These are phyloP conservation scores for Dactylonectria macrodidyma DNA, from an alignment of 2,329 filamentous ascomycete genomes.

Conservation along the genomic window DNA sequence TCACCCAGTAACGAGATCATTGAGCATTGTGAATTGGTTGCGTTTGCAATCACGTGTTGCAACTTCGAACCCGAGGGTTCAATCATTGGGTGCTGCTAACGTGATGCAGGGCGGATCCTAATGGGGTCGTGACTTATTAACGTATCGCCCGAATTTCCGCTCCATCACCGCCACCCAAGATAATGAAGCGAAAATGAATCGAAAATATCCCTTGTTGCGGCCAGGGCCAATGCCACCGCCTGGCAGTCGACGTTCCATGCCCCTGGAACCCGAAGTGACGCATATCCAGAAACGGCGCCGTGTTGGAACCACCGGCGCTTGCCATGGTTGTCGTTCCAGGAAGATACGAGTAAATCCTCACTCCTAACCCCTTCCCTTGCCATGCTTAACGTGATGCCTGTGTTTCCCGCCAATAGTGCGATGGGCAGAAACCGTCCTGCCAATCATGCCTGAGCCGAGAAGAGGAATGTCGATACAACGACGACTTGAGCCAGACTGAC, in stretches of 20 bases:
- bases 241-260: background rate
- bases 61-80: background rate
- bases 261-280: background rate
- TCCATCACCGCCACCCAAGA: background rate
- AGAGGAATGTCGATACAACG: constrained; percentile 1
- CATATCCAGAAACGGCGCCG: constrained; percentile 1
- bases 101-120: background rate
- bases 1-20: too few species aligned
- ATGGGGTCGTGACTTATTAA: background rate
- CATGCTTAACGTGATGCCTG: background rate
- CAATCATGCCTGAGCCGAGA: constrained; percentile 1
- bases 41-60: background rate
- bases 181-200: background rate
- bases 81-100: background rate
- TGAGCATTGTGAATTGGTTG: background rate
- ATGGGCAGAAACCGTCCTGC: background rate
- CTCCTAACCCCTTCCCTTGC: background rate
- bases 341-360: constrained; percentile 1
- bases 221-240: background rate
- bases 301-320: background rate
- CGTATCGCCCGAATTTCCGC: background rate
- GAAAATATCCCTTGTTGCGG: constrained; percentile 1
- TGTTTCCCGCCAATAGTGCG: background rate
- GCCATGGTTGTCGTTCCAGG: background rate
- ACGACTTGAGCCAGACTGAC: background rate